Base-by-base conservation (phyloP, 306 rosid species). In the Dalbergia oliveri region DNA sequence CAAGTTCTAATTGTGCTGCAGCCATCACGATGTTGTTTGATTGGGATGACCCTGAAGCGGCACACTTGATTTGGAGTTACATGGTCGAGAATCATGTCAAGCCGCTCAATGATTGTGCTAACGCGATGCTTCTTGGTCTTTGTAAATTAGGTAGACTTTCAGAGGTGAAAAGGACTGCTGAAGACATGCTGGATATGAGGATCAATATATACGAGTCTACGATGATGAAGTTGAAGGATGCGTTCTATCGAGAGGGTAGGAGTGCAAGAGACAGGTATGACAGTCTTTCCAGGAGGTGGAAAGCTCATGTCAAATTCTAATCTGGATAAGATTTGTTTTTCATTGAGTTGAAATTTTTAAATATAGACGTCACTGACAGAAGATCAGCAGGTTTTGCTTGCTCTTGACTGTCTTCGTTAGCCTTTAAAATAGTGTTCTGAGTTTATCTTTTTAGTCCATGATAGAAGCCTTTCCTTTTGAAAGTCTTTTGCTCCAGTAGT, bases 41-140 rank as follows among this genome's bases (percentile, higher is more conserved):
- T 61, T 83, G 91, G 10, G 86, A 90, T 78, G 95, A 89, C 79
- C 95, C 92, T 0, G 97, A 93, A 67, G 69, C 90, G 57, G 95
- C 95, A 2, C 72, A 83, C 11, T 84, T 82, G 31, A 81, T 93
- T 66, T 93, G 97, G 97, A 80, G 69, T 79, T 85, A 82, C 80
- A 81, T 88, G 90, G 70, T 84, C 39, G 92, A 92, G 23, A 86
- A 84, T 67, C 82, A 33, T 11, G 80, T 86, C 70, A 78, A 86
- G 68, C 91, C 88, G 15, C 88, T 88, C 56, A 87, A 88, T 33
- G 81, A 69, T n/a, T 80, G 92, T 15, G 92, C 95, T 4, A 90
- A 90, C 79, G 91, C 85, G 0, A 60, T 90, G 78, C 90, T 92
- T 12, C n/a, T 90, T 80, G 97, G 95, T 9, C 87, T 90, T 67